phyloP scores from a whole-genome alignment of 768 basidiomycete genomes.

The Mrakia gelida region DNA sequence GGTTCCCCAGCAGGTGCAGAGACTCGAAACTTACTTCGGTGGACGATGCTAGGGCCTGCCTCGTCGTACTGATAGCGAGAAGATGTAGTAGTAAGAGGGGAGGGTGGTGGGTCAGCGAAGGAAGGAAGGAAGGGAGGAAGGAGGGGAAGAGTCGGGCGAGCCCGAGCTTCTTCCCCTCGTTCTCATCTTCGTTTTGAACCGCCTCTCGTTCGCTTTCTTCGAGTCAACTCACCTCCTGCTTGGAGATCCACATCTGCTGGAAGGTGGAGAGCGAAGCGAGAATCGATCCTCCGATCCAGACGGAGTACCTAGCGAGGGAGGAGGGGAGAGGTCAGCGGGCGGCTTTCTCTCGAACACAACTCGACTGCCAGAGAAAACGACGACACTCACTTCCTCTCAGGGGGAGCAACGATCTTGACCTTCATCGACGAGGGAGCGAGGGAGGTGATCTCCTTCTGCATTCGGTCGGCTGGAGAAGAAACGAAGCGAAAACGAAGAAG shows the following conservation, averaged over 20 bases:
- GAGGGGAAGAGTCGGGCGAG: too few species aligned
- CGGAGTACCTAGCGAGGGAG: constrained; percentile 59
- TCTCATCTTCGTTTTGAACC: too few species aligned
- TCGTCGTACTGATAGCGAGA: too few species aligned
- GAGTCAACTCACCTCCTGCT: constrained; percentile 34
- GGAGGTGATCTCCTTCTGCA: constrained; percentile 87
- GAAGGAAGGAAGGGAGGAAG: too few species aligned
- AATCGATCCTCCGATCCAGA: constrained; percentile 68
- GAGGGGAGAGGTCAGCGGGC: constrained; percentile 40
- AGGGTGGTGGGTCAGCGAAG: too few species aligned
- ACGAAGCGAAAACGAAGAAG: constrained; percentile 1
- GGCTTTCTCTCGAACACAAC: too few species aligned
- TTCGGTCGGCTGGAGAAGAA: constrained; percentile 63
- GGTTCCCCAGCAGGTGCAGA: not conserved
- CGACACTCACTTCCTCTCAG: constrained; percentile 59
- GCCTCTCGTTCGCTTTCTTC: too few species aligned
- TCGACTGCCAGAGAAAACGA: too few species aligned
- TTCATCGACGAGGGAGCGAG: constrained; percentile 86
- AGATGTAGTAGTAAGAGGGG: too few species aligned
- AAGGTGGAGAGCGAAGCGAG: constrained; percentile 83
- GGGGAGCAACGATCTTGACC: constrained; percentile 90
- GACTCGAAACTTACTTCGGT: constrained; percentile 29
- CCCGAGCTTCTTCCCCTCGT: too few species aligned
- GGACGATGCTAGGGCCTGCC: constrained; percentile 46
- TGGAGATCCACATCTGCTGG: constrained; percentile 85